Evolutionary conservation across 192 early-diverging fungal species (phyloP).

Genomic region (Cetraspora pellucida): DNA sequence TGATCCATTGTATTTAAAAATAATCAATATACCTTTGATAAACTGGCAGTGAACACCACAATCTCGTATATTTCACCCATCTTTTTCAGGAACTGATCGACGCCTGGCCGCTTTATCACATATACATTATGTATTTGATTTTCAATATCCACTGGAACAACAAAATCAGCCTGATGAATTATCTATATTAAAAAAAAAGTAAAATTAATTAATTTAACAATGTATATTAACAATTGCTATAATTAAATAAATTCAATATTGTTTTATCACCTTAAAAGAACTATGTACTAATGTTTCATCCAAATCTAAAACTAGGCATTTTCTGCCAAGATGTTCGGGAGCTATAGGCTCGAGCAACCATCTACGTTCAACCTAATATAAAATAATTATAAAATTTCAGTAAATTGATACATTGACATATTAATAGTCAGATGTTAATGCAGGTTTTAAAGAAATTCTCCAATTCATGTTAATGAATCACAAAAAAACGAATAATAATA

Average conservation of each 20-base stretch:
- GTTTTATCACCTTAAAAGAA: constrained; percentile 80
- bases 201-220: background rate
- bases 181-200: constrained; percentile 34
- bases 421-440: too few species aligned
- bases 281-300: constrained; percentile 98
- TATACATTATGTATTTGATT: constrained; percentile 90
- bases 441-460: too few species aligned
- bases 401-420: too few species aligned
- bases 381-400: background rate
- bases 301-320: constrained; percentile 94
- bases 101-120: constrained; percentile 95
- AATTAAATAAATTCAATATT: background rate
- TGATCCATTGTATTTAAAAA: background rate
- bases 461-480: too few species aligned
- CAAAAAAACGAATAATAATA: too few species aligned
- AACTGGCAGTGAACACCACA: constrained; percentile 93
- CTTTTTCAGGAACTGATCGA: constrained; percentile 85
- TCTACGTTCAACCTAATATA: constrained; percentile 37
- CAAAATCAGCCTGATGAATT: constrained; percentile 77
- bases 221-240: background rate
- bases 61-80: constrained; percentile 90
- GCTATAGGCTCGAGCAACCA: constrained; percentile 72
- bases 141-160: constrained; percentile 93
- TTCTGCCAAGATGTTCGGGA: constrained; percentile 69
- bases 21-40: constrained; percentile 68